Base-by-base conservation (phyloP, 2,329 filamentous ascomycete species). In the Ceratocystis cacaofunesta region DNA sequence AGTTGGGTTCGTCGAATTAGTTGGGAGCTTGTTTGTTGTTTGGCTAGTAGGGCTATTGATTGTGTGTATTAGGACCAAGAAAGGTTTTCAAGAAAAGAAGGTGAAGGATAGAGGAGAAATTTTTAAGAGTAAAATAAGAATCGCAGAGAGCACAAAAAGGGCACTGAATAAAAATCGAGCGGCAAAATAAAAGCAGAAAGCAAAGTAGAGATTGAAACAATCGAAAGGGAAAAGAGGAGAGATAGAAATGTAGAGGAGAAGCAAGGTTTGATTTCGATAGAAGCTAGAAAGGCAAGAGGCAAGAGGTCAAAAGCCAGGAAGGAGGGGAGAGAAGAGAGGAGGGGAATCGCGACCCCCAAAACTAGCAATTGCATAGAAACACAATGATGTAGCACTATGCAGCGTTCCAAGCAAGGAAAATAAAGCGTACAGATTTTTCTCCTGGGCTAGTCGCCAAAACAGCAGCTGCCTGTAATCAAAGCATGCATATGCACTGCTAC, bases 381-480 rank as follows among this genome's bases (percentile, higher is more conserved):
- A 32, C 55, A 4, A n/a, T 58, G 55, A 58, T 36, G 55, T 30
- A 48, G 25, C 43, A 28, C n/a, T 15, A 58, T 36, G 55, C 55
- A 48, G 17, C 43, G 17, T 30, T 15, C 10, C 46, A 50, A 44
- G 46, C 60, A 48, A 10, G 61, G 61, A 36, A 48, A 41, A 36
- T 41, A 44, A 41, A 52, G 10, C 48, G 25, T 62, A 44, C 61
- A 50, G 61, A 62, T 19, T 50, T 62, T 62, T 62, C 43, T 48
- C 28, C 55, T 58, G 2, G 30, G 30, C n/a, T 58, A 41, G 28
- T 58, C 28, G 28, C 55, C 55, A 58, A 58, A 36, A n/a, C 55
- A 10, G 55, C 55, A 58, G 55, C 55, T 58, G 28, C 55, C 55
- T 58, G 55, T 36, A 58, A 58, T 58, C 55, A 58, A 58, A 58